Conservation (phyloP, 805 yeast species). For the Novakomyces olei region DNA sequence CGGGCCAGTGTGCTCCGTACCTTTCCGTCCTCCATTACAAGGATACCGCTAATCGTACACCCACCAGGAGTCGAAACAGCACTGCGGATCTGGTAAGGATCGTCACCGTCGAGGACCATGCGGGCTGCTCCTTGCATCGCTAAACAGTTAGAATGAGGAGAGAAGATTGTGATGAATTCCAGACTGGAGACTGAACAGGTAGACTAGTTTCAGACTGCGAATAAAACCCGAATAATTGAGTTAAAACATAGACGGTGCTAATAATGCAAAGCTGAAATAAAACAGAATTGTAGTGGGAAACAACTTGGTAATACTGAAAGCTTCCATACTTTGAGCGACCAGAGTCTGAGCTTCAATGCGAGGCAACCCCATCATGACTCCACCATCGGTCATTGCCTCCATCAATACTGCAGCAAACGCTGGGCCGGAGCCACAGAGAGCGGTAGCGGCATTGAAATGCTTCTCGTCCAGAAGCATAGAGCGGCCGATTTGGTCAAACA, state of each 20-base stretch:
- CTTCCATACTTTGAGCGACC: conserved; percentile 75
- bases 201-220: background rate
- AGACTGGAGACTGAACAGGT: no score
- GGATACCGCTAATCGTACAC: conserved; percentile 84
- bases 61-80: conserved; percentile 96
- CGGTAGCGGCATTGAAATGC: conserved; percentile 90
- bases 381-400: conserved; percentile 87
- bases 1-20: conserved; percentile 70
- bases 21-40: conserved; percentile 79
- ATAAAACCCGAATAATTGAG: background rate
- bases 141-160: no score
- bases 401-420: conserved; percentile 77
- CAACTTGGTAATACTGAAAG: background rate
- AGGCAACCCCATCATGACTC: conserved; percentile 83
- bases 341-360: conserved; percentile 58
- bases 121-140: conserved; percentile 51
- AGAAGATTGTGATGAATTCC: no score
- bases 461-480: conserved; percentile 35
- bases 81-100: conserved; percentile 72
- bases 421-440: conserved; percentile 89
- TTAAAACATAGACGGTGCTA: no score
- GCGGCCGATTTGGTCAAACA: conserved; percentile 22
- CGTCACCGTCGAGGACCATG: conserved; percentile 64
- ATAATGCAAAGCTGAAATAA: no score
- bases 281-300: no score